Evolutionary conservation across 148 eudicot genomes (phyloP).

Genomic region (Vaccinium macrocarpon): DNA sequence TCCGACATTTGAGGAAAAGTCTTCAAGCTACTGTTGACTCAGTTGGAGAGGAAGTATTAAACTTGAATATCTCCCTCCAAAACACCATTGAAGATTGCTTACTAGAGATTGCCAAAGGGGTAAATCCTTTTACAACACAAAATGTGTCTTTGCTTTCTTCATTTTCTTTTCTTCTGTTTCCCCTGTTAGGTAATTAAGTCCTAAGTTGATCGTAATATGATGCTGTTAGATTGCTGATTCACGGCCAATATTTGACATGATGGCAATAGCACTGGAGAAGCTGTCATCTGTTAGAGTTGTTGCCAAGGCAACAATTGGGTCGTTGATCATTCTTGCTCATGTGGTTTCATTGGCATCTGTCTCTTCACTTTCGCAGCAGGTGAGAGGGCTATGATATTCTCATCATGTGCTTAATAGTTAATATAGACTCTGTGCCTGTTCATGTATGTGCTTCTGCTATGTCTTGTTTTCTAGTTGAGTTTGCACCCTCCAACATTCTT

Average conservation of each 20-base stretch:
- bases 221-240: constrained; percentile 59
- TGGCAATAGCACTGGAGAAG: constrained; percentile 76
- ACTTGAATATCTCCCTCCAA: constrained; percentile 69
- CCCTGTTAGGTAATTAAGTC: not conserved
- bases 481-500: not conserved
- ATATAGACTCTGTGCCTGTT: constrained; percentile 26
- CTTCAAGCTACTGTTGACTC: constrained; percentile 71
- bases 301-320: constrained; percentile 70
- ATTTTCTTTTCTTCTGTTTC: not conserved
- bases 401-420: not conserved
- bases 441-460: not conserved
- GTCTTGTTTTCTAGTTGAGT: not conserved
- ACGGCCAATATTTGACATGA: constrained; percentile 67
- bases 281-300: constrained; percentile 59
- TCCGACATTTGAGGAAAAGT: constrained; percentile 83
- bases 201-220: not conserved
- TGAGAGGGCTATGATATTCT: constrained; percentile 22
- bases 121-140: constrained; percentile 24
- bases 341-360: constrained; percentile 54
- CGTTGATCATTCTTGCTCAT: constrained; percentile 77
- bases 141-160: not conserved
- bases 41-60: constrained; percentile 54
- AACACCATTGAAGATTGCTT: constrained; percentile 78
- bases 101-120: constrained; percentile 87
- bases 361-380: constrained; percentile 70